Percentiles rank a stretch among this genome's conserved stretches.
Conservation (phyloP, 371 early-diverging fungal genomes). For the Dichotomocladium elegans region DNA sequence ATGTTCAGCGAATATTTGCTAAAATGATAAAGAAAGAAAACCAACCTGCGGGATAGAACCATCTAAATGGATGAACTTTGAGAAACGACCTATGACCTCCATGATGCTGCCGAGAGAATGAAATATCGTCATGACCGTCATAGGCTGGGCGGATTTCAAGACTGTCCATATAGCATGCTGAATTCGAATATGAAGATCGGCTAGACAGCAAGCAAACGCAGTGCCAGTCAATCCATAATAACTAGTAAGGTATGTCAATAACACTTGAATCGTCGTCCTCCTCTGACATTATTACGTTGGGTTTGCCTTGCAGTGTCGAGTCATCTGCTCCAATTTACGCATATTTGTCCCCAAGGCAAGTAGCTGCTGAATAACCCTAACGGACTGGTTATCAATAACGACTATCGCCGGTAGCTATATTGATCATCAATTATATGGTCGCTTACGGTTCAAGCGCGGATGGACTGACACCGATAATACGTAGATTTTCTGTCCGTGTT, state of each 20-base stretch:
- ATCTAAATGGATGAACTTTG: slow-evolving; percentile 21
- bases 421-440: not conserved
- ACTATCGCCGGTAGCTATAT: too few relatives aligned
- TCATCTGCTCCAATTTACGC: slow-evolving; percentile 22
- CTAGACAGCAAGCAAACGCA: slow-evolving; percentile 47
- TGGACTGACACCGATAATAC: slow-evolving; percentile 42
- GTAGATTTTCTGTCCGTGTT: slow-evolving; percentile 13
- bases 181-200: slow-evolving; percentile 31
- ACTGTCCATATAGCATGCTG: slow-evolving; percentile 31
- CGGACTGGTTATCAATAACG: too few relatives aligned
- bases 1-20: not conserved
- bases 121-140: slow-evolving; percentile 28
- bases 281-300: slow-evolving; percentile 19
- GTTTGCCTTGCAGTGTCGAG: slow-evolving; percentile 27
- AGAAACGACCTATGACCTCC: slow-evolving; percentile 18
- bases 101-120: slow-evolving; percentile 25
- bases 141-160: slow-evolving; percentile 10
- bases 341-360: slow-evolving; percentile 35
- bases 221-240: slow-evolving; percentile 39
- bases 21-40: not conserved
- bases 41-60: slow-evolving; percentile 9
- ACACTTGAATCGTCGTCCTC: not conserved
- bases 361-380: slow-evolving; percentile 18
- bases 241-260: slow-evolving; percentile 7
- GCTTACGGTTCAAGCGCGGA: slow-evolving; percentile 20